Evolutionary conservation across 139 green algal species (phyloP).

Genomic region (Bryopsis sp.): DNA sequence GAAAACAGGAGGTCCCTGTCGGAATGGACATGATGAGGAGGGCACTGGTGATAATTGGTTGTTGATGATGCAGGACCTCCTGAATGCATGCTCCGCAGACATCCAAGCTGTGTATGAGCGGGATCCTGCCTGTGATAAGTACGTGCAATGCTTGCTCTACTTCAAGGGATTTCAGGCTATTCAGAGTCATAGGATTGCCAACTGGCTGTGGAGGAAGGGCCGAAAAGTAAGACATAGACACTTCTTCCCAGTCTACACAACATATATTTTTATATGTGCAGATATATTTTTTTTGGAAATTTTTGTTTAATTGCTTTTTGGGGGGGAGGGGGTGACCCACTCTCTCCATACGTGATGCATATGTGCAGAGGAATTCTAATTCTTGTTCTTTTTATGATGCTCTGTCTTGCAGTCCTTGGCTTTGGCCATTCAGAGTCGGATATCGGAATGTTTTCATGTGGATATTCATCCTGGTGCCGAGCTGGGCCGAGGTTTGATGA

Average conservation of each 20-base stretch:
- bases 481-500: constrained; percentile 71
- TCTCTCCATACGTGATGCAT: no score
- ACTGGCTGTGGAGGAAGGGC: constrained; percentile 67
- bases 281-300: no score
- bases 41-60: no score
- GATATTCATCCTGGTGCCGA: constrained; percentile 82
- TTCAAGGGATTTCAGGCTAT: constrained; percentile 95
- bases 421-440: constrained; percentile 57
- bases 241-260: no score
- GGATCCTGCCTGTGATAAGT: constrained; percentile 86
- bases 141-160: constrained; percentile 75
- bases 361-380: no score
- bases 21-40: no score
- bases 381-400: no score
- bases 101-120: constrained; percentile 69
- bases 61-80: constrained; percentile 29
- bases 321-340: no score
- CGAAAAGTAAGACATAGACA: constrained; percentile 43
- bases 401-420: constrained; percentile 68
- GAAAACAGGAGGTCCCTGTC: no score
- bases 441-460: constrained; percentile 70
- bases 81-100: constrained; percentile 64
- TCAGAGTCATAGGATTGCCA: constrained; percentile 71
- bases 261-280: no score
- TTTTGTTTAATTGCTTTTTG: no score